Evolutionary conservation across 768 basidiomycete species (phyloP).

Genomic region (Peribolospora kevripleyi): DNA sequence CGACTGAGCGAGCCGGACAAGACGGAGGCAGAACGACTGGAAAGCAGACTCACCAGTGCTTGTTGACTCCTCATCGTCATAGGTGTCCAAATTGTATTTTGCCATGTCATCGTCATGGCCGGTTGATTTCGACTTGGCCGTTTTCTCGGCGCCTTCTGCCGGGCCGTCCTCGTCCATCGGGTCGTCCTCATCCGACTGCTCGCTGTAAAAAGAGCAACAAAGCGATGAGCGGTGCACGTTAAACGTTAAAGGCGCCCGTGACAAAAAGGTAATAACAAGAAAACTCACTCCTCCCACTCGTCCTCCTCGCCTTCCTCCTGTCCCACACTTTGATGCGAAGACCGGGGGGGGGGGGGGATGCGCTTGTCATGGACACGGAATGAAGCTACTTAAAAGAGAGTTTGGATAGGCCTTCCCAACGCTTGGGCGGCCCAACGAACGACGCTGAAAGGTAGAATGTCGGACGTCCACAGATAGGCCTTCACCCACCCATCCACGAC

Average conservation of each 20-base stretch:
- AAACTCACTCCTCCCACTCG: constrained; percentile 71
- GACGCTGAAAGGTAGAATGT: too few species aligned
- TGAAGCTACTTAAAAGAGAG: too few species aligned
- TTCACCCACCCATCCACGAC: too few species aligned
- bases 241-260: neutral
- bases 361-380: too few species aligned
- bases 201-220: neutral
- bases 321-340: constrained; percentile 30
- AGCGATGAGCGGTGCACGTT: neutral
- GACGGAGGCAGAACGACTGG: neutral
- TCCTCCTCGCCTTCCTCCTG: constrained; percentile 40
- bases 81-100: constrained; percentile 71
- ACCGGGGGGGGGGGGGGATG: too few species aligned
- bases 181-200: neutral
- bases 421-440: too few species aligned
- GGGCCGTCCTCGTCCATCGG: neutral
- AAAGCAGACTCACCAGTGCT: constrained; percentile 17
- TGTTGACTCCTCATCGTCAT: constrained; percentile 47
- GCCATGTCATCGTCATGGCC: constrained; percentile 40
- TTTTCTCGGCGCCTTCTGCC: constrained; percentile 24
- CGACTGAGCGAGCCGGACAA: neutral
- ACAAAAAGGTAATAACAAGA: neutral
- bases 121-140: constrained; percentile 17
- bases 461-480: too few species aligned
- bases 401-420: too few species aligned